phyloP scores from a whole-genome alignment of 1,284 basidiomycete genomes.

The Bondarzewia mesenterica region DNA sequence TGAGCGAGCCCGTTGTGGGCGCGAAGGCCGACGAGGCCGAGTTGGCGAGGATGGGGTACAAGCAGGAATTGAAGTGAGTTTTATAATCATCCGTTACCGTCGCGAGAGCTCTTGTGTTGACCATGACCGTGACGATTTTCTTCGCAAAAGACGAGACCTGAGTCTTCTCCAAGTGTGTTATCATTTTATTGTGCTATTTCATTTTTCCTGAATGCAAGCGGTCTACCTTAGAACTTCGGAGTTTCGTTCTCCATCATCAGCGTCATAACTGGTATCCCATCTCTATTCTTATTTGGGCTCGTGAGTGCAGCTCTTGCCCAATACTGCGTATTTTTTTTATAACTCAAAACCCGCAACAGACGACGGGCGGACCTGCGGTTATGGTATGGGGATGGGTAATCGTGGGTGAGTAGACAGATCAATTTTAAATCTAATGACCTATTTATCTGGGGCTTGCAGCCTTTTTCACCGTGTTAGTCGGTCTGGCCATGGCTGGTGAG shows the following conservation, averaged over 20 bases:
- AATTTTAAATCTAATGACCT: not conserved
- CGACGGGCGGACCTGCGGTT: constrained; percentile 64
- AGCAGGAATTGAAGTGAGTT: constrained; percentile 60
- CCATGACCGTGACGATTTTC: not conserved
- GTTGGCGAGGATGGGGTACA: constrained; percentile 67
- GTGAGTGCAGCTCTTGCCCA: constrained; percentile 30
- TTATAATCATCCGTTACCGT: not conserved
- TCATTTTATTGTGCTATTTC: constrained; percentile 3
- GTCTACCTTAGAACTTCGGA: constrained; percentile 61
- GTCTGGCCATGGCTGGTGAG: constrained; percentile 61
- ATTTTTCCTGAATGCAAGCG: no score
- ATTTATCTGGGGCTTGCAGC: constrained; percentile 30
- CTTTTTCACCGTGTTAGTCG: constrained; percentile 57
- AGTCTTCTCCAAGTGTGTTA: constrained; percentile 46
- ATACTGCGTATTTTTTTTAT: not conserved
- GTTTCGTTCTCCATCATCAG: constrained; percentile 73
- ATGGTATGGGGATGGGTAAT: constrained; percentile 74
- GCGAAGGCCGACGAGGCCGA: constrained; percentile 45
- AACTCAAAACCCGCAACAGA: constrained; percentile 26
- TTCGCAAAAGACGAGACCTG: constrained; percentile 38
- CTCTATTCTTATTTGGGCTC: constrained; percentile 58
- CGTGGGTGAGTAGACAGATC: constrained; percentile 34
- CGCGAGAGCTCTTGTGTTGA: not conserved
- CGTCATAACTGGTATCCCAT: constrained; percentile 61
- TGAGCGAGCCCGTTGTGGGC: not conserved